These are phyloP conservation scores for Nicotiana tomentosiformis DNA, from an alignment of 257 asterid genomes.

Conservation along the genomic window DNA sequence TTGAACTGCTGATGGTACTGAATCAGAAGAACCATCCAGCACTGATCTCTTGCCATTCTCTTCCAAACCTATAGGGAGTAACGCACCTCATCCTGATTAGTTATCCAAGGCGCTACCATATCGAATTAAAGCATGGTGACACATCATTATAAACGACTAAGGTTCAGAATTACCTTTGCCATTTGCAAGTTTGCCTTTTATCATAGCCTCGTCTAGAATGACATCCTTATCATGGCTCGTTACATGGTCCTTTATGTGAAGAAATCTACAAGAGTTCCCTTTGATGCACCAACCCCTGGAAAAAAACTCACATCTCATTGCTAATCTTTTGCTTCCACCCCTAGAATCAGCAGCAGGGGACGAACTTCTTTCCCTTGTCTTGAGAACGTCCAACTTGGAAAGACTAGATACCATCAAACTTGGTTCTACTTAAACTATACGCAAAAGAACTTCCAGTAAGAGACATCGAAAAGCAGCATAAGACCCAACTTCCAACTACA, in stretches of 20 bases:
- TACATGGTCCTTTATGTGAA: conserved; percentile 42
- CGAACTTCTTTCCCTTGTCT: conserved; percentile 43
- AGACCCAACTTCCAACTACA: conserved; percentile 14
- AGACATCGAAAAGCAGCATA: neutral
- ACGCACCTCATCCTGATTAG: conserved; percentile 14
- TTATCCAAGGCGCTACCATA: neutral
- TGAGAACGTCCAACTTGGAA: conserved; percentile 56
- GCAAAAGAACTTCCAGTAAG: conserved; percentile 7
- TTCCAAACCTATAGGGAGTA: conserved; percentile 15
- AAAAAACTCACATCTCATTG: conserved; percentile 59
- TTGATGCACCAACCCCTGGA: conserved; percentile 93
- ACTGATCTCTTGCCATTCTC: conserved; percentile 15
- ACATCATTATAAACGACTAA: conserved; percentile 13
- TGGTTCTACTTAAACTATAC: conserved; percentile 17
- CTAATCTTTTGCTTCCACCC: conserved; percentile 48
- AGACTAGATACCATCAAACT: conserved; percentile 31
- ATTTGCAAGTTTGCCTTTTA: conserved; percentile 27
- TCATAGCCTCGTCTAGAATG: conserved; percentile 26
- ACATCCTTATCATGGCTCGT: conserved; percentile 28
- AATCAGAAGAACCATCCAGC: conserved; percentile 25
- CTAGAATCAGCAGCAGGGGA: conserved; percentile 36
- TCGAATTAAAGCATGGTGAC: neutral
- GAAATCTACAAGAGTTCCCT: conserved; percentile 79
- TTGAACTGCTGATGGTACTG: conserved; percentile 39
- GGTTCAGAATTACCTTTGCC: conserved; percentile 44